Evolutionary conservation across 2,329 filamentous ascomycete genomes (phyloP), one percentile per base, ranked within the genome.

Genomic region (Meredithiella fracta): DNA sequence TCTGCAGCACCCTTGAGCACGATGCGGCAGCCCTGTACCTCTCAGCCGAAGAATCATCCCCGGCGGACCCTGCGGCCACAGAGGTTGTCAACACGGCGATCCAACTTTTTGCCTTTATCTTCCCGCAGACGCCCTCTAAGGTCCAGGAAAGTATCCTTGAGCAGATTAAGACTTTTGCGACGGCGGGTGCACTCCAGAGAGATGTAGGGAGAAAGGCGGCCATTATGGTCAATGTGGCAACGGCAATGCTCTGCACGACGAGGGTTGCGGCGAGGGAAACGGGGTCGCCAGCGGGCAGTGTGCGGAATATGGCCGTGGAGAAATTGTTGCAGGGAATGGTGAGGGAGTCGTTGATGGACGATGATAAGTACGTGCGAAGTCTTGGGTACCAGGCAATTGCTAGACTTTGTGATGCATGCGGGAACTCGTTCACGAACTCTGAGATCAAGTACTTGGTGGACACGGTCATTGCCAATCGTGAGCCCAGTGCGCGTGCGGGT

Each of bases 61-160:
- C 62, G 61, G 66, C 86, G 15, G 85, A 92, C 60, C 89, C 91
- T 7, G 84, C 92, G 4, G 82, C 86, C 0, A 98, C 91, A 0
- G 90, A 95, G 65, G 90, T 95, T 25, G 86, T 97, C 59, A 95
- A 98, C 65, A 82, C 91, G 64, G 90, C 92, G 0, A 94, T 98
- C 56, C 84, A 92, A 60, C 73, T 97, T 0, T 98, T 98, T 66
- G 88, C 90, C 1, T 86, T 94, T 54, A 86, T 88, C 40, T 82
- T 98, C 57, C 90, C 92, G 2, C 73, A 96, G 8, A 94, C 94
- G 49, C 85, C 86, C 0, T 77, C 87, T 3, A 95, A 91, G 64
- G 86, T 98, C 2, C 92, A 98, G 64, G 92, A 98, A 67, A 96
- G 91, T 64, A 87, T 94, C 51, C 72, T 98, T 8, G 92, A 98